Evolutionary conservation across 306 rosid genomes (phyloP).

Genomic region (Geum urbanum): DNA sequence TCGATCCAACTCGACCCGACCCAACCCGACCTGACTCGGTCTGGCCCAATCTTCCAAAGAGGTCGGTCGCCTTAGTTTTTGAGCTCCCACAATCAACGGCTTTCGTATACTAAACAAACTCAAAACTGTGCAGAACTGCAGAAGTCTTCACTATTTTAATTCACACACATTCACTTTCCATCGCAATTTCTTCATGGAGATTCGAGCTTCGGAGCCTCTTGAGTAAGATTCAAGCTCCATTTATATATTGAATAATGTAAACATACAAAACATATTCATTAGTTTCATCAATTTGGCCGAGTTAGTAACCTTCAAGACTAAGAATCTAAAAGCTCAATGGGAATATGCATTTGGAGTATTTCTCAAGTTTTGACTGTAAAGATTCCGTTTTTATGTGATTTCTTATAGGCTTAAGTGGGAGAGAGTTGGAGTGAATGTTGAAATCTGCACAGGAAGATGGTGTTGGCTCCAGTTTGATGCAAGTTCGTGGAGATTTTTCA

Average conservation of each 20-base stretch:
- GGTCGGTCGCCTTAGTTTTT: neutral
- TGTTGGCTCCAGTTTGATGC: conserved; percentile 29
- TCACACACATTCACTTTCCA: neutral
- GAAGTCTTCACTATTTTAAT: neutral
- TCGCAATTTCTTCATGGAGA: conserved; percentile 21
- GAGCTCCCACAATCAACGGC: conserved; percentile 21
- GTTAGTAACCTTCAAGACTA: conserved; percentile 27
- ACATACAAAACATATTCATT: neutral
- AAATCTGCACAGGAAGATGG: conserved; percentile 6
- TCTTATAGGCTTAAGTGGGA: neutral
- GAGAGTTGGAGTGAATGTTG: neutral
- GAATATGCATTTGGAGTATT: conserved; percentile 9
- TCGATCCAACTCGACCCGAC: no score
- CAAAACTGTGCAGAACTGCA: neutral
- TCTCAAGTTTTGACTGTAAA: conserved; percentile 14
- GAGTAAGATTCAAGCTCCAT: conserved; percentile 5
- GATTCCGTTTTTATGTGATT: neutral
- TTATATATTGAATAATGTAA: neutral
- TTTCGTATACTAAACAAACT: conserved; percentile 2
- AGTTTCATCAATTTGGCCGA: neutral
- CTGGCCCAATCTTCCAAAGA: neutral
- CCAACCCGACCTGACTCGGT: neutral
- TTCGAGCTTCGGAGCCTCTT: conserved; percentile 20
- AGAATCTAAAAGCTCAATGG: conserved; percentile 21
- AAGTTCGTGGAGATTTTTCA: conserved; percentile 21